Base-by-base conservation (phyloP, 169 alveolate species). In the Cryptosporidium tyzzeri region DNA sequence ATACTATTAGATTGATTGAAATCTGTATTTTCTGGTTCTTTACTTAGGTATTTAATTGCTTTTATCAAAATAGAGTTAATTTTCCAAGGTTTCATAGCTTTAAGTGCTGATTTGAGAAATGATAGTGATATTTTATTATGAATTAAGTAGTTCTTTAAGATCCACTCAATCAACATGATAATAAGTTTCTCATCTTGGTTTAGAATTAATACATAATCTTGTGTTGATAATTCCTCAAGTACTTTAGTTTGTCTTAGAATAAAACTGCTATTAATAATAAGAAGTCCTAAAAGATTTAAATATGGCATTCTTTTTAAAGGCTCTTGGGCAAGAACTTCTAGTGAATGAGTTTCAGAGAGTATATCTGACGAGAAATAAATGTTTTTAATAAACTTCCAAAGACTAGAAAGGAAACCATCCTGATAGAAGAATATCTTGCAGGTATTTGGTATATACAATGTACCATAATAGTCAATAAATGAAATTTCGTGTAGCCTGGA, bases 401-500 rank as follows among this genome's bases (percentile, higher is more conserved):
- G 16, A 23, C 33, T 39, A 1, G 70, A 33, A 23, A 73, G 70
- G 4, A 73, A 41, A 23, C 51, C 86, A n/a, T 59, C 68, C 5
- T 31, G 18, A 23, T 1, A 61, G 55, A 62, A 80, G 12, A 55
- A 33, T 18, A n/a, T 44, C 55, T 23, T 59, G 37, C 71, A 80
- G 35, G n/a, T 48, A 39, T 12, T 61, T 8, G 89, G 89, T 21
- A 80, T 44, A 12, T 39, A 80, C 18, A 65, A 18, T 37, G 18
- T 16, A 41, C 41, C 44, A 44, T 41, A n/a, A 16, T 62, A 31
- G 26, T 65, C 75, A 21, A 80, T 41, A 12, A 62, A 50, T 7
- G 75, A 9, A 29, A 59, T 65, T 65, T 80, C 89, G 26, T 80
- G 74, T 8, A 80, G 23, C 62, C 89, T 80, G 50, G 80, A 23